Percentiles rank a stretch among this genome's conserved stretches.
phyloP scores from a whole-genome alignment of 179 eudicot genomes.

The Gypsophila paniculata region DNA sequence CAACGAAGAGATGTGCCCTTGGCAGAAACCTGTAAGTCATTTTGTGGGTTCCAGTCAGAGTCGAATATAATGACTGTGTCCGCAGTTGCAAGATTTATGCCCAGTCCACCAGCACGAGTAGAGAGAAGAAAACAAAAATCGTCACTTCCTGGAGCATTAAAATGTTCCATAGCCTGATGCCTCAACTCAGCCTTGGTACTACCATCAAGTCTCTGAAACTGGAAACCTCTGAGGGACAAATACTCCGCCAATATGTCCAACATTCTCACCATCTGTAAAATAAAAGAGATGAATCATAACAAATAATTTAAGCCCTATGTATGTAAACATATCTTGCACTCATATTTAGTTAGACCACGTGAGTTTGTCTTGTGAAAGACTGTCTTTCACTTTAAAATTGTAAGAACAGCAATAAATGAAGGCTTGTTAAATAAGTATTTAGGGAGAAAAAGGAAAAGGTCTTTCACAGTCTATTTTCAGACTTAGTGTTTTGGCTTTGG shows the following conservation, averaged over 20 bases:
- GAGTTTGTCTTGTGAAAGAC: too few relatives aligned
- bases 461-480: too few relatives aligned
- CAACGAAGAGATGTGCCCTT: background rate
- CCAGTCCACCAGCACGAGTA: conserved; percentile 99
- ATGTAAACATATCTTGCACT: conserved; percentile 1
- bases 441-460: too few relatives aligned
- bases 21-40: conserved; percentile 77
- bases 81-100: conserved; percentile 97
- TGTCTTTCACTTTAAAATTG: too few relatives aligned
- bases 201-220: conserved; percentile 95
- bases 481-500: too few relatives aligned
- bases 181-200: conserved; percentile 94
- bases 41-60: conserved; percentile 99
- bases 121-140: conserved; percentile 99
- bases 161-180: conserved; percentile 99
- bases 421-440: too few relatives aligned
- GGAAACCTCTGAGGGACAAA: conserved; percentile 89
- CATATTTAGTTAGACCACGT: background rate
- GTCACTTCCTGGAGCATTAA: conserved; percentile 98
- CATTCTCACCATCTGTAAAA: conserved; percentile 95
- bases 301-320: background rate
- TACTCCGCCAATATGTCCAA: conserved; percentile 96
- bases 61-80: conserved; percentile 99
- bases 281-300: background rate
- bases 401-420: too few relatives aligned